These are phyloP conservation scores for Magnusiomyces tetraspermus DNA, from an alignment of 1,139 yeast species.

Conservation along the genomic window DNA sequence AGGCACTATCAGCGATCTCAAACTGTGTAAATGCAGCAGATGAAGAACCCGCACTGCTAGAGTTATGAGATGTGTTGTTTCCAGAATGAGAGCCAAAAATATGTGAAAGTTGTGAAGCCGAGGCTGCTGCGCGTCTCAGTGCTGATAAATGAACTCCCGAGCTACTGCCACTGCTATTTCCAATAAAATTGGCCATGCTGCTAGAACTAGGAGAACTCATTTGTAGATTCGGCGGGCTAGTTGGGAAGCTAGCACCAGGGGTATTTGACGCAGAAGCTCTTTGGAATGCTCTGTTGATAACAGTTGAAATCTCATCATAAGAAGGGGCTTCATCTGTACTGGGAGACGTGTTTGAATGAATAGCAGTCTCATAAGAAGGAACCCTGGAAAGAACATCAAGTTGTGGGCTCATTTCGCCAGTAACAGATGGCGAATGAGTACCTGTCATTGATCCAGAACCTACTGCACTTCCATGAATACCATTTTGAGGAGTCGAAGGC, in stretches of 20 bases:
- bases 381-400: constrained; percentile 49
- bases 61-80: not conserved
- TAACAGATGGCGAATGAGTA: not conserved
- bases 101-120: not conserved
- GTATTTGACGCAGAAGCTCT: not conserved
- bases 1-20: not conserved
- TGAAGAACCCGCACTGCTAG: not conserved
- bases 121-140: not conserved
- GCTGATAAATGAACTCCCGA: no score
- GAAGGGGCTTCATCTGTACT: constrained; percentile 28
- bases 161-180: no score
- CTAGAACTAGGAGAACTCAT: no score
- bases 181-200: no score
- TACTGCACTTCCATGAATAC: not conserved
- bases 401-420: constrained; percentile 20
- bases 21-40: not conserved
- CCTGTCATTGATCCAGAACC: not conserved
- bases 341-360: constrained; percentile 22
- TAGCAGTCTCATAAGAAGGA: constrained; percentile 76
- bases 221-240: no score
- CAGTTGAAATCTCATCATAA: constrained; percentile 18
- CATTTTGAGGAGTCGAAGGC: not conserved
- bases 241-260: not conserved
- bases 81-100: not conserved
- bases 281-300: not conserved